Evolutionary conservation across 2,329 filamentous ascomycete genomes (phyloP), one percentile per base, ranked within the genome.

Genomic region (Cytospora mali): DNA sequence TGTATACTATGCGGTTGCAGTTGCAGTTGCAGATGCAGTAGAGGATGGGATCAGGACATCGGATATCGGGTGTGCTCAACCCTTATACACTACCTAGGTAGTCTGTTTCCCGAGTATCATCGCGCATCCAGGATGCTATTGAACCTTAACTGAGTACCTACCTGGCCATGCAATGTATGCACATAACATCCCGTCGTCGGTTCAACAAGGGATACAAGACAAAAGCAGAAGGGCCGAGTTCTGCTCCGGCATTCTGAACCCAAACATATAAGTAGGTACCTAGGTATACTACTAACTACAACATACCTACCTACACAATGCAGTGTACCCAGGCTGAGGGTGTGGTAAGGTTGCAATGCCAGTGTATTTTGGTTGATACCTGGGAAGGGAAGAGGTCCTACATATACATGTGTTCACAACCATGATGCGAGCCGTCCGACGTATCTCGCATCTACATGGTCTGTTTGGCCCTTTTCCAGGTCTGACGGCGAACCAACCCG

Each of bases 341-440:
- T n/a, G n/a, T n/a, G n/a, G n/a, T n/a, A 16, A 31, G 33, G 33
- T 46, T 33, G 39, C 29, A 58, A 25, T 56, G 31, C 31, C 57
- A 35, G n/a, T 33, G 33, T 29, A 51, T 52, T 62, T 54, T 51
- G 62, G 35, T 39, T 61, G 58, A 64, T 33, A 52, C 58, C 25
- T 23, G 50, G 23, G 52, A 6, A n/a, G n/a, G n/a, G n/a, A n/a
- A n/a, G n/a, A n/a, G n/a, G n/a, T n/a, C n/a, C n/a, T n/a, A n/a
- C n/a, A n/a, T n/a, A n/a, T n/a, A n/a, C n/a, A n/a, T n/a, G n/a
- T n/a, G n/a, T n/a, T n/a, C n/a, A n/a, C n/a, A n/a, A n/a, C n/a
- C n/a, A n/a, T n/a, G n/a, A n/a, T n/a, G n/a, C n/a, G n/a, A n/a
- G n/a, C n/a, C n/a, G n/a, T n/a, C n/a, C n/a, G n/a, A n/a, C n/a